Evolutionary conservation across 768 basidiomycete genomes (phyloP), one percentile per base, ranked within the genome.

Genomic region (Inosperma sp.): DNA sequence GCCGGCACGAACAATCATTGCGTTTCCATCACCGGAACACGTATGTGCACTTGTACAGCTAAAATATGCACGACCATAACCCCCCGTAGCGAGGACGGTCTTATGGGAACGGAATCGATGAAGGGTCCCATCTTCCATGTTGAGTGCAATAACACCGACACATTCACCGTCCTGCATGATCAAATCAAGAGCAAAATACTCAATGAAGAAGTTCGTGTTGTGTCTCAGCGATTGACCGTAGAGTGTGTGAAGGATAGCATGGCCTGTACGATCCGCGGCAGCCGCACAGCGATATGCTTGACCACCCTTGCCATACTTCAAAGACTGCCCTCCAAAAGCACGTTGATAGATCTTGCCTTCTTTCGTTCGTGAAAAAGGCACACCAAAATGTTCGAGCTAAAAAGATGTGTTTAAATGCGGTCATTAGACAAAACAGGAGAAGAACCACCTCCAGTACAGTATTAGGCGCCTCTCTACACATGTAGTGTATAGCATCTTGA

Each of bases 341-440:
- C 96, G 89, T 69, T 99, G 96, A 72, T 98, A 99, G 62, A 98
- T 98, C 74, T 97, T 98, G 60, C 96, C 96, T 51, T 99, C 96
- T 67, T 91, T 88, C 48, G 96, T 99, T 57, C 96, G 83, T 27
- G 96, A 98, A 76, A 99, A 99, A 14, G 96, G 96, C 8, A 99
- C 88, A 69, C 96, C 96, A 59, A 86, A 98, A 73, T 97, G 96
- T 70, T 99, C 96, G 53, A 98, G 84, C 93, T 99, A 63, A 3
- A 25, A 48, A 19, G 33, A 19, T 41, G 44, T 56, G 22, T 52
- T 40, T 45, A 42, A 26, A 45, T 34, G n/a, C 21, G 36, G 19
- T 4, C 13, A 34, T n/a, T 9, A n/a, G 23, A 19, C 43, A 7
- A 37, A 36, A 5, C 6, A 51, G 27, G 8, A 45, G 37, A 37